A percentile compares a stretch with the other conserved stretches of the same genome.
phyloP scores from a whole-genome alignment of 208 protist species.

The Trypanosoma mega region DNA sequence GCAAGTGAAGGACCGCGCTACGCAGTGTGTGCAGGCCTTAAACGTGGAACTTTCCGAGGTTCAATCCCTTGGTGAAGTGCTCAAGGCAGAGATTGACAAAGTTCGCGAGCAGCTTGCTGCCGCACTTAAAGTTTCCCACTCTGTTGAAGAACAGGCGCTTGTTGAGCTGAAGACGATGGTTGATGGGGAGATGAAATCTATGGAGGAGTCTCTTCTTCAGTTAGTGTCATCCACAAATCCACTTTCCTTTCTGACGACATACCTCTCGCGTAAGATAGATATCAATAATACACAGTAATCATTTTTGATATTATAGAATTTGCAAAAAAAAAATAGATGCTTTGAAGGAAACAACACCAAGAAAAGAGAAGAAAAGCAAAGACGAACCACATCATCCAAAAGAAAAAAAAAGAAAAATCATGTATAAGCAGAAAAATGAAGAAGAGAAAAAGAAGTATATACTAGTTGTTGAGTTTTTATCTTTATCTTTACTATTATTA shows the following conservation, averaged over 20 bases:
- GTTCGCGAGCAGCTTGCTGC: constrained; percentile 58
- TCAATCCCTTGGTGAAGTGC: constrained; percentile 64
- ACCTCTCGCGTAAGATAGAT: constrained; percentile 20
- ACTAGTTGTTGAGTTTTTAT: neutral
- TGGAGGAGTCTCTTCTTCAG: constrained; percentile 43
- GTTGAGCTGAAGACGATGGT: constrained; percentile 65
- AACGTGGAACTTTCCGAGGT: constrained; percentile 81
- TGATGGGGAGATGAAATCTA: constrained; percentile 54
- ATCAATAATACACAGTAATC: neutral
- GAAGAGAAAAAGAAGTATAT: no score
- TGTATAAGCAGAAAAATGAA: neutral
- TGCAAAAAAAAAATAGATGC: neutral
- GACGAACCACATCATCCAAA: neutral
- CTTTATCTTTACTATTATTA: neutral
- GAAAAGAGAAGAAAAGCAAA: constrained; percentile 12
- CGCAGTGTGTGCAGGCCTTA: constrained; percentile 65
- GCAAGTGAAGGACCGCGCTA: constrained; percentile 64
- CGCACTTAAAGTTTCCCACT: constrained; percentile 43
- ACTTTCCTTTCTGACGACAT: constrained; percentile 23
- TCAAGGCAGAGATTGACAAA: constrained; percentile 66
- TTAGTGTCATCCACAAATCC: constrained; percentile 38
- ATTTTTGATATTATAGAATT: constrained; percentile 10
- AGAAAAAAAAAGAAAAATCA: constrained; percentile 2
- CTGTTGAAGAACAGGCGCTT: constrained; percentile 68
- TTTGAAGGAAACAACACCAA: no score